These are phyloP conservation scores for Penicillium oxalicum DNA, from an alignment of 2,329 filamentous ascomycete genomes.

Conservation along the genomic window DNA sequence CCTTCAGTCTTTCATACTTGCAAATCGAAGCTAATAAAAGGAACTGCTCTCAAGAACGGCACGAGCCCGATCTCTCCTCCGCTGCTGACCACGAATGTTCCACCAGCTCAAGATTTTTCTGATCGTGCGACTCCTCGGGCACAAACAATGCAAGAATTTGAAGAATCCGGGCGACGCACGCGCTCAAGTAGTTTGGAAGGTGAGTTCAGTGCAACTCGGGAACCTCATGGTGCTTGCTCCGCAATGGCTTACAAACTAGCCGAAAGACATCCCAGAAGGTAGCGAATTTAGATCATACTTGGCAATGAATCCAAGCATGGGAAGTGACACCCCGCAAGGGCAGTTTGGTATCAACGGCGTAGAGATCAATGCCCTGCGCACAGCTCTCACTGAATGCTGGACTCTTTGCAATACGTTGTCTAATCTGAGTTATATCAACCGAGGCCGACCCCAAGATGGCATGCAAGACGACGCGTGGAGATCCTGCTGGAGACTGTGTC, in stretches of 20 bases:
- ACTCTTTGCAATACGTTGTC: slow-evolving; percentile 87
- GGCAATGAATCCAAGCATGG: slow-evolving; percentile 8
- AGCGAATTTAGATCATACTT: slow-evolving; percentile 5
- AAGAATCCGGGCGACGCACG: slow-evolving; percentile 46
- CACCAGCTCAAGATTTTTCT: slow-evolving; percentile 58
- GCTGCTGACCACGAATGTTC: slow-evolving; percentile 68
- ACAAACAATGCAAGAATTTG: slow-evolving; percentile 72
- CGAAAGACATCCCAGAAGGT: slow-evolving; percentile 31
- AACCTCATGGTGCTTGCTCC: slow-evolving; percentile 17
- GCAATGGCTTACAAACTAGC: slow-evolving; percentile 6
- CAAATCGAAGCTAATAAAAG: not conserved
- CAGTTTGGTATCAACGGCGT: slow-evolving; percentile 48
- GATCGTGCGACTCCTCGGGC: slow-evolving; percentile 73
- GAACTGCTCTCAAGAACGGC: slow-evolving; percentile 15
- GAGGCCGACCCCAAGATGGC: slow-evolving; percentile 68
- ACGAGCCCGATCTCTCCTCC: slow-evolving; percentile 56
- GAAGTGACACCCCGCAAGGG: slow-evolving; percentile 27
- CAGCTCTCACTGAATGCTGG: slow-evolving; percentile 83
- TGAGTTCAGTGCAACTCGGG: slow-evolving; percentile 40
- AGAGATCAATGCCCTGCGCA: slow-evolving; percentile 60
- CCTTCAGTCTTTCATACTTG: not conserved
- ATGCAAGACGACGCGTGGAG: slow-evolving; percentile 87
- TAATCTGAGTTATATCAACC: slow-evolving; percentile 75
- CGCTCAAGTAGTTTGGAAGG: slow-evolving; percentile 73
- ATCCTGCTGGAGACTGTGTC: slow-evolving; percentile 88